Conservation (phyloP, 2,329 filamentous ascomycete genomes). For the Parasarocladium wereldwijsianum region DNA sequence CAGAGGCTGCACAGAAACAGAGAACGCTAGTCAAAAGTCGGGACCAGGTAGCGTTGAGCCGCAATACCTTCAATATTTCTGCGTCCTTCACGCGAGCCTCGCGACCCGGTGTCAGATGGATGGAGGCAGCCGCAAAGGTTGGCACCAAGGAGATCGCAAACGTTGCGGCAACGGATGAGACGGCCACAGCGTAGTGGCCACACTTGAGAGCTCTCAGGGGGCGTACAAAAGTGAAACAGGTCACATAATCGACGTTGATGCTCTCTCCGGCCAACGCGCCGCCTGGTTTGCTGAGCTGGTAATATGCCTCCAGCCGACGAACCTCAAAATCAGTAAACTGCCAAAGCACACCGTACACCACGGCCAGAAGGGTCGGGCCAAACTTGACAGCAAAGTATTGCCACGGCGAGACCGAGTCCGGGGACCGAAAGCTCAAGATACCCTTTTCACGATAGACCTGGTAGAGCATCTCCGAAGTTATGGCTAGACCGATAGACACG, state of each 20-base stretch:
- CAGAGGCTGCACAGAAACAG: slow-evolving; percentile 40
- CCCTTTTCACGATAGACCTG: slow-evolving; percentile 29
- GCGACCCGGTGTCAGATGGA: slow-evolving; percentile 40
- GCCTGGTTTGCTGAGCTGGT: slow-evolving; percentile 45
- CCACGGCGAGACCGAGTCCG: slow-evolving; percentile 32
- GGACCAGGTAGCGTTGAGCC: slow-evolving; percentile 43
- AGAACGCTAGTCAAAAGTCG: slow-evolving; percentile 43
- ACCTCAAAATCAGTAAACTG: slow-evolving; percentile 53
- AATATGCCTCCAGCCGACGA: slow-evolving; percentile 50
- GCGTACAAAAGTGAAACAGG: slow-evolving; percentile 49
- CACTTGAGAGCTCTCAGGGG: slow-evolving; percentile 47
- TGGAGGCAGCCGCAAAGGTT: slow-evolving; percentile 48
- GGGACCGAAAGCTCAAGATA: slow-evolving; percentile 32
- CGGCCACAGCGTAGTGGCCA: slow-evolving; percentile 52
- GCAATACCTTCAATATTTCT: slow-evolving; percentile 33
- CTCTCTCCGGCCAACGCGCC: slow-evolving; percentile 50
- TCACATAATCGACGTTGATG: slow-evolving; percentile 62
- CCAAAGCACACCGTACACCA: slow-evolving; percentile 50
- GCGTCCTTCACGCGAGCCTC: slow-evolving; percentile 26
- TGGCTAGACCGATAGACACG: slow-evolving; percentile 36
- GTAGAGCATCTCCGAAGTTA: slow-evolving; percentile 39
- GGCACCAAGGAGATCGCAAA: slow-evolving; percentile 55
- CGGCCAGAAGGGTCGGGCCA: slow-evolving; percentile 43
- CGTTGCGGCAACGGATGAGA: slow-evolving; percentile 49
- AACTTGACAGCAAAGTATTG: slow-evolving; percentile 51